Evolutionary conservation across 768 basidiomycete genomes (phyloP).

Genomic region (Astraeus odoratus): DNA sequence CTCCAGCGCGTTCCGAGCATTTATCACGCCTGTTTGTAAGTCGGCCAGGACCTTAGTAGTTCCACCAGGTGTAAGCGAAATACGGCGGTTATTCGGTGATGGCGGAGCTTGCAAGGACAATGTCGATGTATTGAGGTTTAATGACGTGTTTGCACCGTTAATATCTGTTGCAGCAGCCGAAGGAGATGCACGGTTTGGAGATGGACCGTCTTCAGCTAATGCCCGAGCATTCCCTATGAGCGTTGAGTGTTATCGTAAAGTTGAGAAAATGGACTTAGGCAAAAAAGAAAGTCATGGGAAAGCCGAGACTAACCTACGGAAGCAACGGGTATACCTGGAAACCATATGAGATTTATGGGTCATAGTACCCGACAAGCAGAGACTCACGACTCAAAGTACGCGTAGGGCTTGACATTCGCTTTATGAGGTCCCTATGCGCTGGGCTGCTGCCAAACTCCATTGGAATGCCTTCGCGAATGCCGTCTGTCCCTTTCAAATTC

Average conservation of each 20-base stretch:
- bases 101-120: slow-evolving; percentile 35
- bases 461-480: slow-evolving; percentile 72
- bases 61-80: slow-evolving; percentile 64
- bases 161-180: slow-evolving; percentile 29
- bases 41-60: slow-evolving; percentile 87
- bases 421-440: slow-evolving; percentile 33
- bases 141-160: slow-evolving; percentile 19
- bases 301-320: slow-evolving; percentile 57
- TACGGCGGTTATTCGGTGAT: slow-evolving; percentile 44
- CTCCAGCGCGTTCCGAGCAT: slow-evolving; percentile 75
- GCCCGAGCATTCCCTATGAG: slow-evolving; percentile 73
- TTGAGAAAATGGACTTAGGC: slow-evolving; percentile 13
- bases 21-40: slow-evolving; percentile 76
- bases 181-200: slow-evolving; percentile 29
- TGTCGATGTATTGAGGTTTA: slow-evolving; percentile 28
- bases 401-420: slow-evolving; percentile 65
- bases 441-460: slow-evolving; percentile 41
- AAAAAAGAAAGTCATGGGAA: slow-evolving; percentile 4
- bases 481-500: slow-evolving; percentile 37
- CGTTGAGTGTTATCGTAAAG: slow-evolving; percentile 12
- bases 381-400: slow-evolving; percentile 76
- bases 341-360: slow-evolving; percentile 17
- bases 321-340: slow-evolving; percentile 65
- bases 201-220: slow-evolving; percentile 65
- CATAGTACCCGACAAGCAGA: slow-evolving; percentile 13